Evolutionary conservation across 768 basidiomycete species (phyloP).

Genomic region (Calocybe indica): DNA sequence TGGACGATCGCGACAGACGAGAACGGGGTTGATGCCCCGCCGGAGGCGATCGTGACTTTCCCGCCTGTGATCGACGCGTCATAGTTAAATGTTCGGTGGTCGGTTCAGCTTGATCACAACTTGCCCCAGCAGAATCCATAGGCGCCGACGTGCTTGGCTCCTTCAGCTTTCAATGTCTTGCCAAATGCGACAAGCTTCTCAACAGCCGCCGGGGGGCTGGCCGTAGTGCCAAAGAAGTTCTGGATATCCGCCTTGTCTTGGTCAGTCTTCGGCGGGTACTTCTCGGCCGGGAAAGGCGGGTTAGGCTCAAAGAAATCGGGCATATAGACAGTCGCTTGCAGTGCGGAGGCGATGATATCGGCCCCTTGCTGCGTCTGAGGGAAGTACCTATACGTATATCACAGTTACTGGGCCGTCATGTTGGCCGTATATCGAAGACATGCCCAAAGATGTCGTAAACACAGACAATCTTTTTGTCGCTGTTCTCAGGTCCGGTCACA

Average conservation of each 20-base stretch:
- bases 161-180: conserved; percentile 32
- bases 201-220: conserved; percentile 33
- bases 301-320: conserved; percentile 61
- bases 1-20: conserved; percentile 46
- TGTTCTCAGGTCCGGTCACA: conserved; percentile 40
- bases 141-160: conserved; percentile 37
- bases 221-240: conserved; percentile 51
- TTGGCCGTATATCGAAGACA: conserved; percentile 1
- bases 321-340: conserved; percentile 55
- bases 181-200: conserved; percentile 37
- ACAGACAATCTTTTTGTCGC: conserved; percentile 47
- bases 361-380: conserved; percentile 63
- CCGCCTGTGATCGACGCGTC: conserved; percentile 27
- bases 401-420: no score
- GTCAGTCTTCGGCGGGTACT: conserved; percentile 50
- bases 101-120: conserved; percentile 1
- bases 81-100: neutral
- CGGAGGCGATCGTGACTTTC: conserved; percentile 40
- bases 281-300: conserved; percentile 38
- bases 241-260: conserved; percentile 46
- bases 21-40: conserved; percentile 35
- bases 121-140: conserved; percentile 58
- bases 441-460: conserved; percentile 65
- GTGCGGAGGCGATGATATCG: conserved; percentile 49
- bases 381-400: conserved; percentile 33